Conservation (phyloP, 805 yeast species). For the Lachancea kluyveri region DNA sequence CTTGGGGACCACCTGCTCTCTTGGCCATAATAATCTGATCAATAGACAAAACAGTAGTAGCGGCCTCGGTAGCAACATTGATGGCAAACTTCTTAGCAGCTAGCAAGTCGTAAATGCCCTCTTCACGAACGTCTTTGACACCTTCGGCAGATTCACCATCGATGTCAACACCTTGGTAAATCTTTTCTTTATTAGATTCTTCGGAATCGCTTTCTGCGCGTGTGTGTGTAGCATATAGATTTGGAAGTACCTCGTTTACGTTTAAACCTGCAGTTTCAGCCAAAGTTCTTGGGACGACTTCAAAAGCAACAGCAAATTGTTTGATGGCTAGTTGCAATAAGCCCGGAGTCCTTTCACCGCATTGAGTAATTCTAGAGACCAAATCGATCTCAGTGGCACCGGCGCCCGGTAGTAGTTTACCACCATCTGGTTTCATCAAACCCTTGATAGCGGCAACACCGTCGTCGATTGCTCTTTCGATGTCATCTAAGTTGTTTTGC, state of each 20-base stretch:
- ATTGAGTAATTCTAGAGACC: conserved; percentile 68
- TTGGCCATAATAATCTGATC: conserved; percentile 99
- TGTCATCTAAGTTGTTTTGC: conserved; percentile 84
- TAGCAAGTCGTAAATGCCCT: conserved; percentile 72
- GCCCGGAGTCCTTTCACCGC: conserved; percentile 94
- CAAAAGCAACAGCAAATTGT: conserved; percentile 90
- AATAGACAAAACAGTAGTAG: conserved; percentile 80
- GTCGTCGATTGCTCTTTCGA: conserved; percentile 96
- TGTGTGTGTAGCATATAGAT: conserved; percentile 83
- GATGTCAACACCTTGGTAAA: conserved; percentile 63
- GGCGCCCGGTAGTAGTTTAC: conserved; percentile 85
- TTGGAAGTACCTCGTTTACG: conserved; percentile 81
- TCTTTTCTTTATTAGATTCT: conserved; percentile 20
- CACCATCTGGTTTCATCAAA: conserved; percentile 70
- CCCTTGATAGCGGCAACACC: conserved; percentile 93
- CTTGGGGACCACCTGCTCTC: conserved; percentile 98
- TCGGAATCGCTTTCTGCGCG: conserved; percentile 15
- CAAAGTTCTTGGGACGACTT: conserved; percentile 83
- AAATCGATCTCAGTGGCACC: conserved; percentile 92
- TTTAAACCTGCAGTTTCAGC: conserved; percentile 95
- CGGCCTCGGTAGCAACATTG: conserved; percentile 92
- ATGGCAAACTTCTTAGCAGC: conserved; percentile 82
- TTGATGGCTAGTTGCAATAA: conserved; percentile 89
- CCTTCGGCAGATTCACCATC: conserved; percentile 68
- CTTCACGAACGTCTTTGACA: conserved; percentile 60